These are phyloP conservation scores for Lagenidium sp. DNA, from an alignment of 352 stramenopile genomes.

Conservation along the genomic window DNA sequence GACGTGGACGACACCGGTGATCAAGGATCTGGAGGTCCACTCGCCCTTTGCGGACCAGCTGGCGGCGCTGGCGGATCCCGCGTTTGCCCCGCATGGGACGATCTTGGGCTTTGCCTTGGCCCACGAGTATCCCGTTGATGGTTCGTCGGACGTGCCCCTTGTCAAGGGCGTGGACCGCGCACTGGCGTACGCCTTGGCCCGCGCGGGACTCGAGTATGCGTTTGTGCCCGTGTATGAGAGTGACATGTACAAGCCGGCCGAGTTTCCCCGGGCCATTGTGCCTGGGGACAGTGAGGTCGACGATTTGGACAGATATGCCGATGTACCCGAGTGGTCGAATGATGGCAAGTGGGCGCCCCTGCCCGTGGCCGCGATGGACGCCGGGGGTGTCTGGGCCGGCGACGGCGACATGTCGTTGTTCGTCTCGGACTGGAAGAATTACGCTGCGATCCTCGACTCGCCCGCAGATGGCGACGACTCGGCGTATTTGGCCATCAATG, in stretches of 20 bases:
- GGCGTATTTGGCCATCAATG: neutral
- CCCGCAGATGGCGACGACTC: neutral
- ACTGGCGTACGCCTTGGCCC: conserved; percentile 5
- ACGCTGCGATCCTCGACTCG: neutral
- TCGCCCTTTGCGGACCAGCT: neutral
- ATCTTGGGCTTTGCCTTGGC: conserved; percentile 7
- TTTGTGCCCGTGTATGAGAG: conserved; percentile 8
- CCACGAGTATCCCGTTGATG: neutral
- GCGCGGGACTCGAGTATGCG: conserved; percentile 3
- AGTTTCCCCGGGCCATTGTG: neutral
- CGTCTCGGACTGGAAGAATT: no score
- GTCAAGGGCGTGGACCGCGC: conserved; percentile 6
- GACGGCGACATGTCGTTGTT: no score
- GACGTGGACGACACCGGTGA: no score
- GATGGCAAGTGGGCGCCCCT: no score
- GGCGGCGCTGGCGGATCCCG: neutral
- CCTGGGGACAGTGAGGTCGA: neutral
- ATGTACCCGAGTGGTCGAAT: no score
- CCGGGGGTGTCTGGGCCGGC: no score
- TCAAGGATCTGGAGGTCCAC: no score
- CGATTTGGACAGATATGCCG: neutral
- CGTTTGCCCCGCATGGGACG: conserved; percentile 3
- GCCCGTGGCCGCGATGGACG: no score
- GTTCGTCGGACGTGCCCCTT: conserved; percentile 1
- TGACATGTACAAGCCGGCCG: neutral